Evolutionary conservation across 495 filamentous ascomycete species (phyloP).

Genomic region (Podospora conica): DNA sequence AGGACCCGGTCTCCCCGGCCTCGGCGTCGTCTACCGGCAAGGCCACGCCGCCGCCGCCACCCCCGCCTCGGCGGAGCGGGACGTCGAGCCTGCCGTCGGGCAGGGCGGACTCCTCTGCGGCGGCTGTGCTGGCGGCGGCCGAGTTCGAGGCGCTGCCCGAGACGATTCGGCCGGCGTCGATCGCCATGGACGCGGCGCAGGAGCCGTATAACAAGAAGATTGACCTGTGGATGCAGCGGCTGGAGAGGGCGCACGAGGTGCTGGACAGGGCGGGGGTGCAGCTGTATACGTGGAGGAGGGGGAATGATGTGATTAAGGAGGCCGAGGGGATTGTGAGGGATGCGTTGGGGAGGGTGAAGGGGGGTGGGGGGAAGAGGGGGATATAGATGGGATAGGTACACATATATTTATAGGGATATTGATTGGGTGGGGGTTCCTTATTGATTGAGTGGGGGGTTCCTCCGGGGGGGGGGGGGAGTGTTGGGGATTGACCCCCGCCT

Average conservation of each 20-base stretch:
- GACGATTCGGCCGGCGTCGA: background rate
- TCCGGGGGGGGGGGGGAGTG: too few relatives aligned
- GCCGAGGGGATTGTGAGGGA: conserved; percentile 44
- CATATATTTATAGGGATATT: background rate
- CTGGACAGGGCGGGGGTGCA: conserved; percentile 63
- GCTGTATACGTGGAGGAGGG: conserved; percentile 78
- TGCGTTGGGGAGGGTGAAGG: conserved; percentile 34
- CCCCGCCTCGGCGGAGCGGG: conserved; percentile 40
- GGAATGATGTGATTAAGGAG: conserved; percentile 62
- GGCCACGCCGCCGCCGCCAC: conserved; percentile 28
- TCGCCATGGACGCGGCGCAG: conserved; percentile 7
- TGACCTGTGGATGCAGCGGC: conserved; percentile 74
- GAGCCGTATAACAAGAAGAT: conserved; percentile 63
- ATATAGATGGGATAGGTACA: background rate
- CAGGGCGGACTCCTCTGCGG: conserved; percentile 16
- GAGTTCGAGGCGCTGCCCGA: conserved; percentile 25
- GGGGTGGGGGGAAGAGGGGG: background rate
- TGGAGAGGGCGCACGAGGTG: conserved; percentile 65
- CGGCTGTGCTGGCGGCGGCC: conserved; percentile 14
- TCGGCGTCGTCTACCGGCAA: conserved; percentile 11
- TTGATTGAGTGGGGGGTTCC: too few relatives aligned
- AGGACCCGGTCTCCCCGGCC: background rate
- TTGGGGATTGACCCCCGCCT: too few relatives aligned
- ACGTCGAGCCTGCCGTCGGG: conserved; percentile 32
- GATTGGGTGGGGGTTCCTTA: too few relatives aligned